phyloP scores from a whole-genome alignment of 2,329 filamentous ascomycete species.

The Fusarium sp. region DNA sequence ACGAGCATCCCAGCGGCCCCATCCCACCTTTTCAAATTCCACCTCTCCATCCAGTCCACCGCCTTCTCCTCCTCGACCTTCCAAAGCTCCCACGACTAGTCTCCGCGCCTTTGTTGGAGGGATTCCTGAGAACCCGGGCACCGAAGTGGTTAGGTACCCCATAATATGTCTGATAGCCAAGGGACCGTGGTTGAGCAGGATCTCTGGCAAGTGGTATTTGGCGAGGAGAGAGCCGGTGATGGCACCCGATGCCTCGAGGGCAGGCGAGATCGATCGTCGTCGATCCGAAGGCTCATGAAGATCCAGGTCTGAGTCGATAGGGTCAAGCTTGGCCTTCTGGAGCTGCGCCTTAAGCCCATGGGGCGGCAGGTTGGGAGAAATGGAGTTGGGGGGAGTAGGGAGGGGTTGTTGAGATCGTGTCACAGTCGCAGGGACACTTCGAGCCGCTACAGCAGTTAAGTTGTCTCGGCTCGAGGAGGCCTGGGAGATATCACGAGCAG shows the following conservation, averaged over 20 bases:
- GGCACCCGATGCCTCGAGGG: conserved; percentile 77
- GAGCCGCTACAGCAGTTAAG: conserved; percentile 78
- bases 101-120: conserved; percentile 89
- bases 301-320: conserved; percentile 88
- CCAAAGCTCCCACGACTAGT: conserved; percentile 90
- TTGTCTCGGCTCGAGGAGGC: conserved; percentile 72
- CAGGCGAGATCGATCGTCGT: conserved; percentile 57
- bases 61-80: conserved; percentile 76
- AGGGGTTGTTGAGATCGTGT: conserved; percentile 72
- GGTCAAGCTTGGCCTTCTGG: conserved; percentile 68
- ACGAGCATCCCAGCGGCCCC: conserved; percentile 94
- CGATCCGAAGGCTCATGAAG: conserved; percentile 70
- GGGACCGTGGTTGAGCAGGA: conserved; percentile 88
- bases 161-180: conserved; percentile 95
- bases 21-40: conserved; percentile 94
- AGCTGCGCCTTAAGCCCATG: conserved; percentile 80
- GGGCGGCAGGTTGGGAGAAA: conserved; percentile 87
- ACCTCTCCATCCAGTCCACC: conserved; percentile 76
- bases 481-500: conserved; percentile 75
- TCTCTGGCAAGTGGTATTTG: conserved; percentile 89
- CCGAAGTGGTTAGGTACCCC: conserved; percentile 90
- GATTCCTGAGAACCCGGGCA: conserved; percentile 91
- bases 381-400: conserved; percentile 93
- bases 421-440: conserved; percentile 69
- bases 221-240: conserved; percentile 89